phyloP scores from a whole-genome alignment of 1,284 basidiomycete species.

The Fomitopsis betulina region DNA sequence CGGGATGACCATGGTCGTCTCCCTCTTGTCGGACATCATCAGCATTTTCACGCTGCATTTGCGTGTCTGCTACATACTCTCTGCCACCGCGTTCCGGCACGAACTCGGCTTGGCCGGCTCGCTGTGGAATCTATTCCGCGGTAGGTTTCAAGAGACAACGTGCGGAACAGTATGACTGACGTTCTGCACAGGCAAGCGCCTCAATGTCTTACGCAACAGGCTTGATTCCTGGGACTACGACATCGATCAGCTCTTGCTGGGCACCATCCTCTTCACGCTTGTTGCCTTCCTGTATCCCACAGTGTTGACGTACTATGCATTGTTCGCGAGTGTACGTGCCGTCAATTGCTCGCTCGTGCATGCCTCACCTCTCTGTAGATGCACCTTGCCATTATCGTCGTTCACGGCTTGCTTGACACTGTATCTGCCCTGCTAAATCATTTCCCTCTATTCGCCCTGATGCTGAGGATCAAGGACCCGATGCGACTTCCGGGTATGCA shows the following conservation, averaged over 20 bases:
- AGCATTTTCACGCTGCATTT: constrained; percentile 72
- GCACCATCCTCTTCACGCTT: constrained; percentile 92
- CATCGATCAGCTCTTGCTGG: constrained; percentile 90
- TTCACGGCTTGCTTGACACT: constrained; percentile 61
- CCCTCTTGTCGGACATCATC: constrained; percentile 65
- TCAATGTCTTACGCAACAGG: constrained; percentile 78
- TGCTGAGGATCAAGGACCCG: constrained; percentile 85
- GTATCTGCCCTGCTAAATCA: constrained; percentile 79
- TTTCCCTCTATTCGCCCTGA: constrained; percentile 86
- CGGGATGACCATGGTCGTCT: constrained; percentile 70
- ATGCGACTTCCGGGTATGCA: constrained; percentile 71
- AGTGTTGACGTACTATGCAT: constrained; percentile 77
- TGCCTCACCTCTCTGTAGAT: constrained; percentile 36
- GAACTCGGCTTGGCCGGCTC: constrained; percentile 61
- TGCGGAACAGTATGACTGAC: neutral
- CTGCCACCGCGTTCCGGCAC: constrained; percentile 60
- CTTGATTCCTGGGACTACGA: constrained; percentile 90
- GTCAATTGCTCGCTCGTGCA: neutral
- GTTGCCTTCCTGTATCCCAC: constrained; percentile 91
- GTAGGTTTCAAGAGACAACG: constrained; percentile 36
- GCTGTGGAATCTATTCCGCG: constrained; percentile 93
- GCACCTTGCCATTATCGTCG: constrained; percentile 52
- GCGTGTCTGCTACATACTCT: constrained; percentile 65
- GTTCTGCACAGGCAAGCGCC: constrained; percentile 66
- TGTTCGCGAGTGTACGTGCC: constrained; percentile 72